Evolutionary conservation across 164 flowering plant species (phyloP), one percentile per base, ranked within the genome.

Genomic region (Nymphaea thermarum): DNA sequence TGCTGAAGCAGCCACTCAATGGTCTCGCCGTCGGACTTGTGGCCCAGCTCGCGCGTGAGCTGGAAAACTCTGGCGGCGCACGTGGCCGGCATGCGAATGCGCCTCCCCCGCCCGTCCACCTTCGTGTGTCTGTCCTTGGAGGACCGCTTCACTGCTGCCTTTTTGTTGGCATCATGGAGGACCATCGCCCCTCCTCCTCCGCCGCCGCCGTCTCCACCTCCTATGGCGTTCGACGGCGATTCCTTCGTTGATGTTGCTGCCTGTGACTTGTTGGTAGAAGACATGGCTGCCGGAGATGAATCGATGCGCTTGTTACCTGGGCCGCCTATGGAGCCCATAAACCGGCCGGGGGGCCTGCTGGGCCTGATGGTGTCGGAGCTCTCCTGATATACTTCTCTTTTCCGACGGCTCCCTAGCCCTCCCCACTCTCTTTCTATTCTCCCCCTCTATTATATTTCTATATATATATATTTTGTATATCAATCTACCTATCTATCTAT

Each of bases 31-130:
- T 90, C 96, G 44, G 96, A 87, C 68, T 90, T 86, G 65, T 87
- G 86, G 7, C 93, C 88, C 65, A 90, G 71, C 67, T 88, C 93
- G 41, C 86, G 69, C 0, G 93, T 90, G 69, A 90, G 62, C 63
- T 90, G 96, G 55, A 88, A 89, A 16, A 89, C 93, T 68, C 96
- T 76, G 16, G 96, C 96, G 0, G 97, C 91, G 63, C 94, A 88
- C 2, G 86, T 72, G 5, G 87, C 91, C 68, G 97, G 94, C 92
- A 90, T 90, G 63, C 94, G 78, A 65, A 88, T 88, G 42, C 93
- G 78, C 43, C 92, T 82, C 12, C 93, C 96, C 10, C 93, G 75
- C 1, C 96, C 93, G 65, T 89, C 96, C 5, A 89, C 95, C 67
- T 89, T 89, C 5, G 87, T 87, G 80, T 86, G 96, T 6, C 96